Percentiles rank a stretch among this genome's conserved stretches.
phyloP scores from a whole-genome alignment of 2,329 filamentous ascomycete genomes.

The Tolypocladium amazonense region DNA sequence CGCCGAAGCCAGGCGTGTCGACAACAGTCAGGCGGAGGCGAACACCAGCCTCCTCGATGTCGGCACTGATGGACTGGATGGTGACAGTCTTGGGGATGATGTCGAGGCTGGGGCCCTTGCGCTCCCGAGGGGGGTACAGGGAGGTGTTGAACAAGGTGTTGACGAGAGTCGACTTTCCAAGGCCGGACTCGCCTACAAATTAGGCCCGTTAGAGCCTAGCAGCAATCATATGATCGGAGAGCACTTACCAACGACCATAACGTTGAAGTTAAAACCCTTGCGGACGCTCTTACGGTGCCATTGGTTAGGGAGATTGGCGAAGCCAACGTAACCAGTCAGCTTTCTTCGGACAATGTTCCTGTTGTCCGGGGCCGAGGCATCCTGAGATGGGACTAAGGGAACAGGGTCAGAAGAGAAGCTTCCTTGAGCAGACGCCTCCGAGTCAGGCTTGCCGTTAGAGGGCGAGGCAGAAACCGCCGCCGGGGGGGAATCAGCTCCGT shows the following conservation, averaged over 20 bases:
- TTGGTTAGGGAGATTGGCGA: slow-evolving; percentile 97
- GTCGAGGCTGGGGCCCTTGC: slow-evolving; percentile 92
- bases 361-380: slow-evolving; percentile 52
- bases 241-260: slow-evolving; percentile 96
- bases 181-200: slow-evolving; percentile 83
- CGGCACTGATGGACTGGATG: slow-evolving; percentile 88
- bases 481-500: slow-evolving; percentile 32
- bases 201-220: not conserved
- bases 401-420: slow-evolving; percentile 24
- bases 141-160: slow-evolving; percentile 99
- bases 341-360: slow-evolving; percentile 97
- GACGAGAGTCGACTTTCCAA: slow-evolving; percentile 97
- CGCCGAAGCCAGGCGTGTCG: slow-evolving; percentile 94
- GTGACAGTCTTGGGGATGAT: slow-evolving; percentile 97
- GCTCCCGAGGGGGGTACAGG: slow-evolving; percentile 96
- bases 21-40: slow-evolving; percentile 93
- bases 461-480: slow-evolving; percentile 31
- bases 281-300: slow-evolving; percentile 99
- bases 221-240: not conserved
- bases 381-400: slow-evolving; percentile 21
- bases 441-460: slow-evolving; percentile 25
- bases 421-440: slow-evolving; percentile 16
- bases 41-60: slow-evolving; percentile 97
- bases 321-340: slow-evolving; percentile 95
- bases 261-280: slow-evolving; percentile 99